Evolutionary conservation across 495 filamentous ascomycete species (phyloP), one percentile per base, ranked within the genome.

Genomic region (Daldinia loculata): DNA sequence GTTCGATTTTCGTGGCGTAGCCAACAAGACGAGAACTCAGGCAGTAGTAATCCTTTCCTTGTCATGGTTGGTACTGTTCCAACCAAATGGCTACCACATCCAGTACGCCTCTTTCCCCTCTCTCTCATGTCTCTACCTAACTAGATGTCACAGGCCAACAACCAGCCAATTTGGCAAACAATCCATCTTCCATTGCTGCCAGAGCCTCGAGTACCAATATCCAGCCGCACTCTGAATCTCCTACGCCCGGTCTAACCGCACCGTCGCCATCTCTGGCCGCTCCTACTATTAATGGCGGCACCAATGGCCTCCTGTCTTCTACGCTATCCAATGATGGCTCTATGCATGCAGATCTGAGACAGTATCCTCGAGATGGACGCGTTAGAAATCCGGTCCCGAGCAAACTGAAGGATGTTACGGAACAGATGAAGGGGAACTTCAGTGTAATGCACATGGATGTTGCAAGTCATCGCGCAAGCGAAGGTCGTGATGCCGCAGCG

Each of bases 361-460:
- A 76, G 24, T 77, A 77, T 53, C 75, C 75, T 53, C 76, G 79
- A 36, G 86, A 88, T 73, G 85, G 86, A 45, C 80, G 86, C 8
- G 83, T 88, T n/a, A 77, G 84, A 43, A 86, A 88, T 63, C 85
- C 85, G 6, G 84, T 88, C 1, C 85, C 86, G 2, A 86, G 85
- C 72, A 86, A 87, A 63, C 73, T 87, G 41, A 87, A 87, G 68
- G 85, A 85, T 43, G 85, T 85, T 57, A 87, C 83, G n/a, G 84
- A 87, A 62, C 79, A 81, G 19, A 86, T 84, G 71, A 84, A 86
- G 61, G 85, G 85, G 6, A 87, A 87, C 67, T 88, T 88, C 70
- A 80, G 81, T 11, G 85, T 88, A 27, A 86, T 87, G 84, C 85
- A 85, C 55, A 86, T 88, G 80, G 84, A 84, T 24, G 80, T 86